Conservation (phyloP, 768 basidiomycete species). For the Suillus ampliporus region DNA sequence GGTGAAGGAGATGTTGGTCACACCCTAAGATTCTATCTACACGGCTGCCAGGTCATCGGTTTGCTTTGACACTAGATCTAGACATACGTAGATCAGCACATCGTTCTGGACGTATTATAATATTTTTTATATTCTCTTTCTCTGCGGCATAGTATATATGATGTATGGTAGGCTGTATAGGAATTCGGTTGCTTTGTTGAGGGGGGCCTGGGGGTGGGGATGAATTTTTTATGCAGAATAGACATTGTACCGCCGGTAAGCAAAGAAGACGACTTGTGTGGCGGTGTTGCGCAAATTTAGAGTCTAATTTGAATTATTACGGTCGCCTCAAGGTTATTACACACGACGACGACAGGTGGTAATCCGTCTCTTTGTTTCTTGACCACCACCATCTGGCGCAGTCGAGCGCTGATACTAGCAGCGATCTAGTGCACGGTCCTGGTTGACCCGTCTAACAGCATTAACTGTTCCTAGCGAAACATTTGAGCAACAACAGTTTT, state of each 20-base stretch:
- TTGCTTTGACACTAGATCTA: slow-evolving; percentile 8
- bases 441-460: slow-evolving; percentile 4
- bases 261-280: background rate
- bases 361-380: slow-evolving; percentile 3
- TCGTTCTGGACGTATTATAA: background rate
- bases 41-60: background rate
- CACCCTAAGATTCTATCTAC: slow-evolving; percentile 28
- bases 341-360: slow-evolving; percentile 4
- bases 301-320: background rate
- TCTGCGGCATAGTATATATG: background rate
- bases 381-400: slow-evolving; percentile 6
- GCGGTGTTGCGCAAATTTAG: slow-evolving; percentile 5
- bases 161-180: background rate
- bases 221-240: background rate
- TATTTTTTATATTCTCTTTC: background rate
- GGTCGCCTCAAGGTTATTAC: slow-evolving; percentile 2
- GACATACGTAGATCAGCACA: background rate
- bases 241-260: background rate
- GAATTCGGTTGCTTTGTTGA: no score
- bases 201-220: no score
- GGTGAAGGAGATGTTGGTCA: slow-evolving; percentile 55
- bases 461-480: background rate
- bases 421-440: slow-evolving; percentile 2
- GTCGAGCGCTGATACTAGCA: background rate
- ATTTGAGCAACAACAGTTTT: background rate